phyloP scores from a whole-genome alignment of 1,139 yeast genomes.

The Pichia sp. region DNA sequence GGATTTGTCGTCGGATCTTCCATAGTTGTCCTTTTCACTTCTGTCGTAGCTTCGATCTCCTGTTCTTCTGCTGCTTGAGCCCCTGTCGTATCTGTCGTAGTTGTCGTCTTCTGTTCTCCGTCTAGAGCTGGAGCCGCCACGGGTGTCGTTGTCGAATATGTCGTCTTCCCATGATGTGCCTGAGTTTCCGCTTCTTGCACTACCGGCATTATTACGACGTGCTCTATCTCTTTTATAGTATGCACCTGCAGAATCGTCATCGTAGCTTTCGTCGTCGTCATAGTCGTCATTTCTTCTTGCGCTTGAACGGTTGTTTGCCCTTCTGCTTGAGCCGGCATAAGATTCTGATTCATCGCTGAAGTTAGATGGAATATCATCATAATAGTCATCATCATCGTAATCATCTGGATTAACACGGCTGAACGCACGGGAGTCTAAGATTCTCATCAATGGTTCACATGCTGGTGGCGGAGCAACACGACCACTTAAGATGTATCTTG shows the following conservation, averaged over 20 bases:
- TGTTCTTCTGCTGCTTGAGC: background rate
- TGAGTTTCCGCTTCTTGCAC: constrained; percentile 5
- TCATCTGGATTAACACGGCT: constrained; percentile 52
- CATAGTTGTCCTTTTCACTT: constrained; percentile 20
- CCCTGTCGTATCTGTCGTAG: constrained; percentile 1
- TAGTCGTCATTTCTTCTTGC: constrained; percentile 33
- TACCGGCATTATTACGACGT: constrained; percentile 1
- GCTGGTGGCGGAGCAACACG: constrained; percentile 91
- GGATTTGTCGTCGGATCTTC: constrained; percentile 56
- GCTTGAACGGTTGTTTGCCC: constrained; percentile 7
- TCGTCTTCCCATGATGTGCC: constrained; percentile 78
- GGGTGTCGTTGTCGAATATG: constrained; percentile 50
- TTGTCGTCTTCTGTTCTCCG: constrained; percentile 1
- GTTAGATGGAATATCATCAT: constrained; percentile 72
- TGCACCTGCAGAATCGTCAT: constrained; percentile 24
- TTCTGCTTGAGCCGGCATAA: constrained; percentile 21
- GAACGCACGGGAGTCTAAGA: constrained; percentile 84
- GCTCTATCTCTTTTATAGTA: constrained; percentile 19
- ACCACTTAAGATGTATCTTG: constrained; percentile 79
- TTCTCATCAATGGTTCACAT: constrained; percentile 85
- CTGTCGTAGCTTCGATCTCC: background rate
- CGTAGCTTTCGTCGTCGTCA: constrained; percentile 36
- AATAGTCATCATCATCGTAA: constrained; percentile 61
- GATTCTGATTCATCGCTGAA: constrained; percentile 47
- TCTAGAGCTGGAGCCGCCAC: constrained; percentile 14